phyloP scores from a whole-genome alignment of 116 monocot genomes.

The Dioscorea cayenensis region DNA sequence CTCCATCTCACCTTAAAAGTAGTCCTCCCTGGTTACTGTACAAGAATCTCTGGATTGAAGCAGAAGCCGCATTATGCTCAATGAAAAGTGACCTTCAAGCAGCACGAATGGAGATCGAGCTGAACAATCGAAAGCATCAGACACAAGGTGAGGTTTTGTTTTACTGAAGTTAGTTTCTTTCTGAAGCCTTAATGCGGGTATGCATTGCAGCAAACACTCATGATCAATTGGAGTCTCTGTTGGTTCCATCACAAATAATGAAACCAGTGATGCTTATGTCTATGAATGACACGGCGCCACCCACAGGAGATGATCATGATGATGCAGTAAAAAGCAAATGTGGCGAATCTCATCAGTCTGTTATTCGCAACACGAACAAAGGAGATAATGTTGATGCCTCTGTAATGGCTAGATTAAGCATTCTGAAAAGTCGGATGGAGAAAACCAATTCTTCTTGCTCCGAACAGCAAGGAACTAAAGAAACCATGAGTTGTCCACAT shows the following conservation, averaged over 20 bases:
- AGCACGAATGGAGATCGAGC: constrained; percentile 12
- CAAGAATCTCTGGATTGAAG: constrained; percentile 52
- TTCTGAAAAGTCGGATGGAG: constrained; percentile 15
- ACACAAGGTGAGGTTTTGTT: constrained; percentile 6
- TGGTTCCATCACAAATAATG: not conserved
- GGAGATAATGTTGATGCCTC: constrained; percentile 14
- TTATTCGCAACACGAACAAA: not conserved
- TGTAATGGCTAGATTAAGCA: constrained; percentile 31
- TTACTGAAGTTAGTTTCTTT: not conserved
- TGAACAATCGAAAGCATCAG: constrained; percentile 9
- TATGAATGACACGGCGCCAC: not conserved
- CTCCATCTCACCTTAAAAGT: constrained; percentile 10
- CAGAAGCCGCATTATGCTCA: constrained; percentile 33
- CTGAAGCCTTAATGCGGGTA: not conserved
- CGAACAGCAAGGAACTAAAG: too few relatives aligned
- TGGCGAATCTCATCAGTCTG: not conserved
- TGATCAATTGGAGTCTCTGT: not conserved
- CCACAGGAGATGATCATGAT: not conserved
- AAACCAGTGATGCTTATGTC: not conserved
- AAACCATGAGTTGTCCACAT: too few relatives aligned
- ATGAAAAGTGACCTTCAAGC: constrained; percentile 48
- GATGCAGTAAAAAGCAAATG: not conserved
- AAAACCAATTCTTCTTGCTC: too few relatives aligned
- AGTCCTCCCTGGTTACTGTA: constrained; percentile 22
- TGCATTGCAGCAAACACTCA: not conserved